These are phyloP conservation scores for Stagonosporopsis rhizophila DNA, from an alignment of 2,329 filamentous ascomycete species.

Conservation along the genomic window DNA sequence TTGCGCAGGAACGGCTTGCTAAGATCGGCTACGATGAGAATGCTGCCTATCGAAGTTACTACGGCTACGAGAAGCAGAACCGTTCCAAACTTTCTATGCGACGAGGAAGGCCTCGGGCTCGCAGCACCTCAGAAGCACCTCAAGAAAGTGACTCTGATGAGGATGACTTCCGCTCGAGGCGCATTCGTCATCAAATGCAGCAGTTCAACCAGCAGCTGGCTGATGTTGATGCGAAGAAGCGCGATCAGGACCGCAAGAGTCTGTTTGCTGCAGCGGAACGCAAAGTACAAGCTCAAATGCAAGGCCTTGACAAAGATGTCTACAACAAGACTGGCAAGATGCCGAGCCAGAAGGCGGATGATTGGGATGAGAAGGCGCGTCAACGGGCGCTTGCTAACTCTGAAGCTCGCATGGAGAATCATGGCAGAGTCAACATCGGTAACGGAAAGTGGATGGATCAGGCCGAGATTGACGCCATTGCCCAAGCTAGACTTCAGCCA, in stretches of 20 bases:
- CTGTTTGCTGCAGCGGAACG: constrained; percentile 81
- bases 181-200: constrained; percentile 81
- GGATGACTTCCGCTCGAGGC: constrained; percentile 72
- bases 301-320: constrained; percentile 82
- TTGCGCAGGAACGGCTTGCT: constrained; percentile 82
- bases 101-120: constrained; percentile 65
- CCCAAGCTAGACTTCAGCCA: constrained; percentile 77
- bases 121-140: constrained; percentile 65
- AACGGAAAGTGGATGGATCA: constrained; percentile 81
- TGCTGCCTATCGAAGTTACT: constrained; percentile 76
- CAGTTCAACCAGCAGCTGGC: constrained; percentile 72
- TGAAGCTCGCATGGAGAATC: constrained; percentile 64
- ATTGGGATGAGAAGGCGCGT: constrained; percentile 81
- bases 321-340: constrained; percentile 78
- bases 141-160: constrained; percentile 49
- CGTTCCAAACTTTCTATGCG: constrained; percentile 60
- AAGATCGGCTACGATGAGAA: constrained; percentile 77
- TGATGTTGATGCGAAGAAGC: constrained; percentile 75
- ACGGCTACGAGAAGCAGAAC: constrained; percentile 64
- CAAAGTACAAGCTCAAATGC: constrained; percentile 81
- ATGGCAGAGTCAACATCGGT: constrained; percentile 73
- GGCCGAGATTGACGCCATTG: constrained; percentile 79
- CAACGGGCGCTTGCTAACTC: constrained; percentile 71
- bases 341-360: constrained; percentile 70
- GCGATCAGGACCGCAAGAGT: constrained; percentile 74